Evolutionary conservation across 2,329 filamentous ascomycete species (phyloP).

Genomic region (Sclerotinia nivalis): DNA sequence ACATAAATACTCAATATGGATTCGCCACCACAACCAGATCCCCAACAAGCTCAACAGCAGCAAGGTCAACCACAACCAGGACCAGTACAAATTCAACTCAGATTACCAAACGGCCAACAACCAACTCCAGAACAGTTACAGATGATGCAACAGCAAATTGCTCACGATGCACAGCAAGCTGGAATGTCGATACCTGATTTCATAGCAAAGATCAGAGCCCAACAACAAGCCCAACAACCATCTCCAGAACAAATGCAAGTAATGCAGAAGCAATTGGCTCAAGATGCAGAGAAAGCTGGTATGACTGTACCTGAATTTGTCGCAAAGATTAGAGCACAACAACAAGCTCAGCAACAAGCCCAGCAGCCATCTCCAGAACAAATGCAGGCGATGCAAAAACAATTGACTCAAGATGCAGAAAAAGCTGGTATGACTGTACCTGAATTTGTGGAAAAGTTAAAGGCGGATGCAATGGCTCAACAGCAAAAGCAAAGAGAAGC

Average conservation of each 20-base stretch:
- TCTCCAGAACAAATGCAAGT: conserved; percentile 80
- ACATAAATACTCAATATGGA: conserved; percentile 4
- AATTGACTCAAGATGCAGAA: conserved; percentile 78
- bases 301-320: conserved; percentile 85
- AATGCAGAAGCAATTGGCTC: conserved; percentile 80
- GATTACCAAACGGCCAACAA: conserved; percentile 41
- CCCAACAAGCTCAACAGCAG: conserved; percentile 9
- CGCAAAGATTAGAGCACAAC: conserved; percentile 62
- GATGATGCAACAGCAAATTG: conserved; percentile 79
- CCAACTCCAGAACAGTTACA: conserved; percentile 84
- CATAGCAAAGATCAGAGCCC: conserved; percentile 64
- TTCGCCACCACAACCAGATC: conserved; percentile 8
- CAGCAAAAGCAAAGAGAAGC: conserved; percentile 47
- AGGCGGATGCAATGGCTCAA: conserved; percentile 55
- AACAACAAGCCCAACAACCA: conserved; percentile 49
- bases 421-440: conserved; percentile 83
- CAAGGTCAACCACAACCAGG: conserved; percentile 24
- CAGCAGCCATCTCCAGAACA: conserved; percentile 75
- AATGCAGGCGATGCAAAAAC: conserved; percentile 78
- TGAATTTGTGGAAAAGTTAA: conserved; percentile 74
- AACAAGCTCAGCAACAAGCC: conserved; percentile 49
- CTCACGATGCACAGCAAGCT: conserved; percentile 77
- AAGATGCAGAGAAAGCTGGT: conserved; percentile 80
- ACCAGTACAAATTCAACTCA: conserved; percentile 29
- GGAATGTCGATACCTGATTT: conserved; percentile 87